Evolutionary conservation across 306 rosid species (phyloP), one percentile per base, ranked within the genome.

Genomic region (Comarum palustre): DNA sequence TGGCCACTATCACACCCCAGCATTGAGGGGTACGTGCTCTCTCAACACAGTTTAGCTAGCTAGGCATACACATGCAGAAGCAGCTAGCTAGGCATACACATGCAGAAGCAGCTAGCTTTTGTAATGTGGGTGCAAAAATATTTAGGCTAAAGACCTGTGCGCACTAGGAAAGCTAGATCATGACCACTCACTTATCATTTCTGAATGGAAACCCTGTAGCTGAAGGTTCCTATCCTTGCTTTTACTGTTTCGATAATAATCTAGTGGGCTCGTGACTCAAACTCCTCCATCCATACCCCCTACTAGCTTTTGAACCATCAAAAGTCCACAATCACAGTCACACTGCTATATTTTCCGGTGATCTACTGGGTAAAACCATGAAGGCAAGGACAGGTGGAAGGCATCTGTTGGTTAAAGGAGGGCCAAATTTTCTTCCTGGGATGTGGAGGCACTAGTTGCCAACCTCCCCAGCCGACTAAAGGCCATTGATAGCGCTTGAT

Each of bases 211-310:
- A 54, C 58, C 31, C 24, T 24, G 36, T 12, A 12, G 63, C 20
- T 36, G 25, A 62, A 32, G 43, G 67, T 34, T 62, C 45, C 67
- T 7, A 0, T 34, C 45, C 25, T 62, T 51, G 51, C 58, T 65
- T 78, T 57, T 66, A 34, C 66, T 38, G 66, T 24, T 46, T 79
- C 66, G 68, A 64, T 61, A 68, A 34, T 61, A 61, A 27, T 50
- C 71, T 27, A 75, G 76, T 75, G 82, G 79, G 60, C 75, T 68
- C 25, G 60, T 72, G 81, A 75, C 78, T 74, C 54, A 17, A 69
- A 58, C 59, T 58, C 41, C 55, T 41, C 43, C 24, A 38, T 31
- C 4, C 51, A 59, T 68, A 60, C n/a, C n/a, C n/a, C n/a, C n/a
- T n/a, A n/a, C n/a, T n/a, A n/a, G 70, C 78, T 79, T 79, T 79